phyloP scores from a whole-genome alignment of 352 stramenopile genomes.

The Phytophthora fragariae region DNA sequence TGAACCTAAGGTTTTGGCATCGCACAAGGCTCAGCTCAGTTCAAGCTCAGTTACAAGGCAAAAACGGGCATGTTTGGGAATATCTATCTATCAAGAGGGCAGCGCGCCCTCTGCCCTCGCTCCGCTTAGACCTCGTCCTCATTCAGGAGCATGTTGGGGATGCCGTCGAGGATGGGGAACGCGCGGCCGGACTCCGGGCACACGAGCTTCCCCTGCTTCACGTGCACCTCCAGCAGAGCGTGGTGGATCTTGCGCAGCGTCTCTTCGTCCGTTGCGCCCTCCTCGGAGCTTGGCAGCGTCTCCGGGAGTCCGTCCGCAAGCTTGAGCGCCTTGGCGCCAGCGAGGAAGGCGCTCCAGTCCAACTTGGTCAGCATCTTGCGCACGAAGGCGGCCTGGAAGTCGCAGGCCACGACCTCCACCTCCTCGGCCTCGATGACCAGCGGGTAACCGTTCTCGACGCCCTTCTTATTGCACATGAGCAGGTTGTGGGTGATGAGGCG shows the following conservation, averaged over 20 bases:
- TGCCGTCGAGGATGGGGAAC: slow-evolving; percentile 97
- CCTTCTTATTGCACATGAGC: slow-evolving; percentile 95
- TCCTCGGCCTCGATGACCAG: slow-evolving; percentile 86
- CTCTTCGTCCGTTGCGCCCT: slow-evolving; percentile 63
- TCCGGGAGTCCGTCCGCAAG: slow-evolving; percentile 77
- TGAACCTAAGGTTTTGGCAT: slow-evolving; percentile 36
- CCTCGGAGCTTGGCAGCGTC: slow-evolving; percentile 47
- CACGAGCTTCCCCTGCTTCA: slow-evolving; percentile 96
- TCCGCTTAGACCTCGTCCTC: slow-evolving; percentile 88
- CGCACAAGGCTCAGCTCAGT: not conserved
- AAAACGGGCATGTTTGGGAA: slow-evolving; percentile 19
- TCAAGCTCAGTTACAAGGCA: slow-evolving; percentile 11
- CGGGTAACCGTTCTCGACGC: slow-evolving; percentile 93
- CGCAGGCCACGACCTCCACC: slow-evolving; percentile 82
- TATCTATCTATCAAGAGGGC: slow-evolving; percentile 44
- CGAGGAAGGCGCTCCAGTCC: slow-evolving; percentile 89
- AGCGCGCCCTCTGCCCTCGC: not conserved
- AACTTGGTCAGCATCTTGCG: slow-evolving; percentile 92
- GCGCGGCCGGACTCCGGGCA: slow-evolving; percentile 96
- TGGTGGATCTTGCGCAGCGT: slow-evolving; percentile 90
- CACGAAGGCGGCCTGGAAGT: slow-evolving; percentile 88
- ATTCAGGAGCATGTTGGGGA: slow-evolving; percentile 97
- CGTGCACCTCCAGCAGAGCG: slow-evolving; percentile 94
- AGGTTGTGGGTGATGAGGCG: slow-evolving; percentile 96
- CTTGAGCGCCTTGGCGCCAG: slow-evolving; percentile 76